Base-by-base conservation (phyloP, 176 grass and related monocot species). In the Zizania latifolia region DNA sequence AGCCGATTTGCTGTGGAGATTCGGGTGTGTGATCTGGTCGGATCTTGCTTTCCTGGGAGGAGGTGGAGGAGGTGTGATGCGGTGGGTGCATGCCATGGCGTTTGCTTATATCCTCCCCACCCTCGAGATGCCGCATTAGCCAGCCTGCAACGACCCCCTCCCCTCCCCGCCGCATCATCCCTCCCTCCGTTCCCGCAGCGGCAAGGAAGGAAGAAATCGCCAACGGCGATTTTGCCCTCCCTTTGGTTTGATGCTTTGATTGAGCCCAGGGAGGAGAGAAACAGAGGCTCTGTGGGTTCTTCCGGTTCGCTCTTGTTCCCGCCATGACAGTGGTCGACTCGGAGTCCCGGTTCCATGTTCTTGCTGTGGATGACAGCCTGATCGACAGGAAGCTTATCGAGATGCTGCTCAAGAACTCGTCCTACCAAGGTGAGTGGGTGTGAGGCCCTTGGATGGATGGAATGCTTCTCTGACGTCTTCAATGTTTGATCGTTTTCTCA, bases 331-430 rank as follows among this genome's bases (percentile, higher is more conserved):
- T 94, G 78, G 71, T 79, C 8, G 94, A 88, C 8, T 41, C 82
- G 8, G 85, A 93, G 44, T 68, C 86, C 36, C 80, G 78, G 39
- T 98, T 94, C 76, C 94, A 98, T 75, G 88, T 98, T 17, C 77
- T 98, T 2, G 94, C 94, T 12, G 94, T 98, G 12, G 94, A 98
- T 69, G 94, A 98, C 74, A 98, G 89, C 83, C 16, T 98, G n/a
- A 86, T 98, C 81, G 94, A 98, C 84, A 85, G 94, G 73, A 98
- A 98, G 82, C 91, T 98, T 69, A 94, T 98, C 65, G 94, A 98
- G 86, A 87, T 87, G 81, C 86, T 93, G 35, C 94, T 97, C 79
- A 94, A 85, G 75, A 79, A 58, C 41, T 98, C 94, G 13, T 98
- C 94, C 46, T 98, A 89, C 78, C 88, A 98, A 92, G 94, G 94